A percentile compares a stretch with the other conserved stretches of the same genome.
Conservation (phyloP, 2,329 filamentous ascomycete genomes). For the Pyricularia pennisetigena region DNA sequence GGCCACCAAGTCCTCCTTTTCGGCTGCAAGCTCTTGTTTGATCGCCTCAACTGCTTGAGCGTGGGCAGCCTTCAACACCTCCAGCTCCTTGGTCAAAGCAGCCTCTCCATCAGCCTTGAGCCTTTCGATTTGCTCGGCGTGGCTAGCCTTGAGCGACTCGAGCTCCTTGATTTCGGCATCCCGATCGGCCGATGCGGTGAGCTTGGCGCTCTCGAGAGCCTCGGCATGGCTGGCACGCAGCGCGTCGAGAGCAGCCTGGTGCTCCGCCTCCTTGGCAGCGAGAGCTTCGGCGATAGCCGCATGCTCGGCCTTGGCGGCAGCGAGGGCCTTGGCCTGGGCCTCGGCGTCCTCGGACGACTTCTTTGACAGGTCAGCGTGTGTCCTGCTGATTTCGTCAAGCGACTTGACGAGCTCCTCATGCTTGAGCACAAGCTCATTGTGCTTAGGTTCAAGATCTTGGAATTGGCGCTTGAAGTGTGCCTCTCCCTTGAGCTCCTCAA, state of each 20-base stretch:
- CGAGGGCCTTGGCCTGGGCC: conserved; percentile 30
- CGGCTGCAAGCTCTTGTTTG: conserved; percentile 27
- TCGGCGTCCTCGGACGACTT: conserved; percentile 19
- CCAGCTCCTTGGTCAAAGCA: conserved; percentile 22
- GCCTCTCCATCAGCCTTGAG: conserved; percentile 18
- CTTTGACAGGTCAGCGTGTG: conserved; percentile 13
- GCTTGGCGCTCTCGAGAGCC: conserved; percentile 47
- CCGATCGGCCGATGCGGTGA: conserved; percentile 36
- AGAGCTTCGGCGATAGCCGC: conserved; percentile 34
- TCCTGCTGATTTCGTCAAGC: conserved; percentile 8
- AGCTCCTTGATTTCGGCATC: conserved; percentile 39
- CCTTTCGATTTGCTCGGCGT: conserved; percentile 32
- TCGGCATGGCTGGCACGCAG: conserved; percentile 47
- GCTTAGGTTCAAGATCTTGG: conserved; percentile 47
- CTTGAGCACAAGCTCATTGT: conserved; percentile 32
- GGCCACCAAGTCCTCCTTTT: conserved; percentile 26
- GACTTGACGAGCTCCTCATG: conserved; percentile 6
- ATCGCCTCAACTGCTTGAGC: conserved; percentile 29
- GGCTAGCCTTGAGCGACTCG: conserved; percentile 42
- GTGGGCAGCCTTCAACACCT: conserved; percentile 32
- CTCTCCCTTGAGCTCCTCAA: conserved; percentile 52
- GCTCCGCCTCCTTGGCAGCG: conserved; percentile 39
- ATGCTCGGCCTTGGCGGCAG: conserved; percentile 31
- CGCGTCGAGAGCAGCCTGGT: conserved; percentile 44
- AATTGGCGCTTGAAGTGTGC: conserved; percentile 56